These are phyloP conservation scores for Penicillium maclennaniae DNA, from an alignment of 495 filamentous ascomycete species.

Conservation along the genomic window DNA sequence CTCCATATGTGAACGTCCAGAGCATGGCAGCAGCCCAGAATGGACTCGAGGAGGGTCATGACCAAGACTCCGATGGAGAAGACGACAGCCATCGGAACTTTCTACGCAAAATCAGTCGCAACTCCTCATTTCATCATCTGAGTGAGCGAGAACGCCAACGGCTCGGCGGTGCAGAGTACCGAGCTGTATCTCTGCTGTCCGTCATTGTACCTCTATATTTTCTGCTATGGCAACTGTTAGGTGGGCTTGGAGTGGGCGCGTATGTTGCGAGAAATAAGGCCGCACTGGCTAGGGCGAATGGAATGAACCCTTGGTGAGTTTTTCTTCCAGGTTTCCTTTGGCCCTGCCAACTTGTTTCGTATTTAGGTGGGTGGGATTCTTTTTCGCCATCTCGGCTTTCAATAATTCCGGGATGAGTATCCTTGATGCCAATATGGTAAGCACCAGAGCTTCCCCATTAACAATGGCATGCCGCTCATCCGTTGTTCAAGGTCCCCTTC, in stretches of 20 bases:
- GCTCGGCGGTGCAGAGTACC: constrained; percentile 70
- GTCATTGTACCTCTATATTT: constrained; percentile 69
- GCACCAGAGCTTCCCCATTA: background rate
- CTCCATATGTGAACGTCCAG: constrained; percentile 4
- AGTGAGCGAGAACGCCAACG: constrained; percentile 56
- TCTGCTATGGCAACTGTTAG: constrained; percentile 63
- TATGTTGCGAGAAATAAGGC: constrained; percentile 57
- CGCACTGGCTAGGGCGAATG: constrained; percentile 52
- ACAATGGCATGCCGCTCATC: background rate
- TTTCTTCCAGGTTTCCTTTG: background rate
- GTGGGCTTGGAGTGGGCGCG: constrained; percentile 60
- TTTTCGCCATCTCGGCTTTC: constrained; percentile 6
- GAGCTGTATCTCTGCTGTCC: constrained; percentile 58
- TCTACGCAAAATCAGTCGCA: constrained; percentile 32
- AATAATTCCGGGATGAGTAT: constrained; percentile 6
- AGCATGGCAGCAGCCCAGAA: background rate
- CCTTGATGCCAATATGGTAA: constrained; percentile 3
- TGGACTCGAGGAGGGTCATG: background rate
- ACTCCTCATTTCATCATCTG: constrained; percentile 62
- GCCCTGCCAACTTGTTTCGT: background rate
- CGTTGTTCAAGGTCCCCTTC: background rate
- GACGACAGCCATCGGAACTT: background rate
- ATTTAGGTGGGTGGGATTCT: constrained; percentile 3
- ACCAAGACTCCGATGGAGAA: background rate
- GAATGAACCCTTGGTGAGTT: constrained; percentile 49